Evolutionary conservation across 164 flowering plant species (phyloP).

Genomic region (Kalanchoe fedtschenkoi): DNA sequence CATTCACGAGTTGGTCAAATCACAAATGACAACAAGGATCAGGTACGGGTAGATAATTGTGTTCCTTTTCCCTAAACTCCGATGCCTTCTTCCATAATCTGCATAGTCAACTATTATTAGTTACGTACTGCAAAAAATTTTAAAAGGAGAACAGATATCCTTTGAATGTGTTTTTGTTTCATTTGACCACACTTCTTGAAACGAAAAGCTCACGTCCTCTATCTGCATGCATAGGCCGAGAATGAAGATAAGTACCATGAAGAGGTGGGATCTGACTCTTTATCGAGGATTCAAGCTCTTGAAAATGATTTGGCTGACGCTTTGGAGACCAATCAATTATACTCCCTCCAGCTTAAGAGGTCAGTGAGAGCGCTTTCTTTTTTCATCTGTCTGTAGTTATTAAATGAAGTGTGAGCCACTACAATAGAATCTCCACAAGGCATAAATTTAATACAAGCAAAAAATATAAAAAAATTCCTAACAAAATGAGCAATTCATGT

Average conservation of each 20-base stretch:
- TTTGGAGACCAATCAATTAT: slow-evolving; percentile 38
- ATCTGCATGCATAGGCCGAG: slow-evolving; percentile 19
- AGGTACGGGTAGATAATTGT: background rate
- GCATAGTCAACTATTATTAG: background rate
- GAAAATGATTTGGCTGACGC: slow-evolving; percentile 61
- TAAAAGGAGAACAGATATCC: too few relatives aligned
- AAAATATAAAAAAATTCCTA: background rate
- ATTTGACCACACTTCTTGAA: background rate
- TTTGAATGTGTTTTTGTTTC: background rate
- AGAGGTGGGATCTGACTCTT: slow-evolving; percentile 18
- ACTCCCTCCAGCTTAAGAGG: slow-evolving; percentile 45
- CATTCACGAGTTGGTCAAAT: background rate
- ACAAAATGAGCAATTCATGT: background rate
- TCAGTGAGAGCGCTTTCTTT: slow-evolving; percentile 11
- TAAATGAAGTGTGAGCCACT: background rate
- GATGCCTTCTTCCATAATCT: background rate
- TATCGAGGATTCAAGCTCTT: slow-evolving; percentile 34
- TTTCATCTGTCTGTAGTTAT: background rate
- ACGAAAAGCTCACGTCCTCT: background rate
- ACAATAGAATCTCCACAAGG: background rate
- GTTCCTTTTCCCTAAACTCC: background rate
- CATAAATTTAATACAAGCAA: background rate
- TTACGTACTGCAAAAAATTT: too few relatives aligned
- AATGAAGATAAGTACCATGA: slow-evolving; percentile 11
- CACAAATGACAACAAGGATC: background rate